Conservation (phyloP, 106 monocot genomes). For the Dendrobium officinale region DNA sequence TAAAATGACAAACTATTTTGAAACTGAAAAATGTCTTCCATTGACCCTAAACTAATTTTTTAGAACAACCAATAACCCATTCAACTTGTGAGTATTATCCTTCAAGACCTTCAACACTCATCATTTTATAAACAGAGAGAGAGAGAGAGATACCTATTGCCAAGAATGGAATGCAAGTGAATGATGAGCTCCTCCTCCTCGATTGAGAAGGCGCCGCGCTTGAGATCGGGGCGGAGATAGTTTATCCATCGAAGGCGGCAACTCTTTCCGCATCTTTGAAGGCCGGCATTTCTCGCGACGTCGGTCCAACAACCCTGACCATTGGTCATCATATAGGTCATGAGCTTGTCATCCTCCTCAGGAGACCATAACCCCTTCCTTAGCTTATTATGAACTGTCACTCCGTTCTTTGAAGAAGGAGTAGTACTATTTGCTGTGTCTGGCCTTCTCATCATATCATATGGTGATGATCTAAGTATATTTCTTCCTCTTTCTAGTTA, state of each 20-base stretch:
- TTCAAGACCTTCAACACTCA: no score
- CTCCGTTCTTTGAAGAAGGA: neutral
- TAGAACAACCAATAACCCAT: no score
- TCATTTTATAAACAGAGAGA: no score
- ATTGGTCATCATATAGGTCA: slow-evolving; percentile 49
- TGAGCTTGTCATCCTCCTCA: slow-evolving; percentile 68
- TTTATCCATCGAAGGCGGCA: slow-evolving; percentile 77
- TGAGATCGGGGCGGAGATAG: slow-evolving; percentile 64
- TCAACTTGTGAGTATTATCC: no score
- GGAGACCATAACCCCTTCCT: slow-evolving; percentile 75
- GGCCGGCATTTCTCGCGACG: slow-evolving; percentile 60
- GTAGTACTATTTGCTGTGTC: neutral
- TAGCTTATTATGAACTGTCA: slow-evolving; percentile 18
- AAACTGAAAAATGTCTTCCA: no score
- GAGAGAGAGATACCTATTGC: slow-evolving; percentile 38
- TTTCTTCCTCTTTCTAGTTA: neutral
- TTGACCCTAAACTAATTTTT: no score
- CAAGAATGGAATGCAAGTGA: slow-evolving; percentile 61
- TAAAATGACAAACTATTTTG: no score
- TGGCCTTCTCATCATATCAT: slow-evolving; percentile 50
- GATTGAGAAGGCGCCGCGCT: slow-evolving; percentile 57
- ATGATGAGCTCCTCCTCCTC: slow-evolving; percentile 63
- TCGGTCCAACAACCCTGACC: slow-evolving; percentile 77
- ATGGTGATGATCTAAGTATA: neutral
- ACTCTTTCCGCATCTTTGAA: slow-evolving; percentile 74